Percentiles rank a stretch among this genome's conserved stretches.
Conservation (phyloP, 2,329 filamentous ascomycete species). For the Talaromyces sp. region DNA sequence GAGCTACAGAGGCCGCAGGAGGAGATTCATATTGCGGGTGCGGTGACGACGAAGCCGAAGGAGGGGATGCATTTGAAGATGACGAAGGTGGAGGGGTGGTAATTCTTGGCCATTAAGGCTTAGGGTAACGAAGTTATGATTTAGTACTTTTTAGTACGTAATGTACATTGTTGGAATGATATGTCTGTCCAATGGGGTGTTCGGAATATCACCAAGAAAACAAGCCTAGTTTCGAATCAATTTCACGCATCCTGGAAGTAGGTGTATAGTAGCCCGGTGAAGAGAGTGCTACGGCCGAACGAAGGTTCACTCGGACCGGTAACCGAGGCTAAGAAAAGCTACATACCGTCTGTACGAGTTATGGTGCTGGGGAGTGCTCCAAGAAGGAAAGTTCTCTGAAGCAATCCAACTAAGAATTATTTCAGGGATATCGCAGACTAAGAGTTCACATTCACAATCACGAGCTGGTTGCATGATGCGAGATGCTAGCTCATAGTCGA, state of each 20-base stretch:
- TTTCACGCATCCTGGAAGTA: neutral
- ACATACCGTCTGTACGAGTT: neutral
- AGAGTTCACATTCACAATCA: neutral
- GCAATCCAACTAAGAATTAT: neutral
- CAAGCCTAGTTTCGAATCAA: neutral
- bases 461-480: neutral
- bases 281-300: neutral
- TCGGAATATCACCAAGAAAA: neutral
- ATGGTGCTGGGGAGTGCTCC: neutral
- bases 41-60: conserved; percentile 39
- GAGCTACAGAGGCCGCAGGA: conserved; percentile 37
- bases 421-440: neutral
- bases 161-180: neutral
- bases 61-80: conserved; percentile 39
- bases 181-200: neutral
- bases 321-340: neutral
- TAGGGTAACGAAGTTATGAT: neutral
- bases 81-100: conserved; percentile 33
- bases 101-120: neutral
- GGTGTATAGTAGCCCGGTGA: too few species aligned
- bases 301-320: neutral
- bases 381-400: neutral
- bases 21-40: conserved; percentile 34
- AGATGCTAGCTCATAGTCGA: neutral
- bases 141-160: neutral